Percentiles rank a stretch among this genome's conserved stretches.
These are phyloP conservation scores for Lactifluus hygrophoroides DNA, from an alignment of 768 basidiomycete genomes.

Conservation along the genomic window DNA sequence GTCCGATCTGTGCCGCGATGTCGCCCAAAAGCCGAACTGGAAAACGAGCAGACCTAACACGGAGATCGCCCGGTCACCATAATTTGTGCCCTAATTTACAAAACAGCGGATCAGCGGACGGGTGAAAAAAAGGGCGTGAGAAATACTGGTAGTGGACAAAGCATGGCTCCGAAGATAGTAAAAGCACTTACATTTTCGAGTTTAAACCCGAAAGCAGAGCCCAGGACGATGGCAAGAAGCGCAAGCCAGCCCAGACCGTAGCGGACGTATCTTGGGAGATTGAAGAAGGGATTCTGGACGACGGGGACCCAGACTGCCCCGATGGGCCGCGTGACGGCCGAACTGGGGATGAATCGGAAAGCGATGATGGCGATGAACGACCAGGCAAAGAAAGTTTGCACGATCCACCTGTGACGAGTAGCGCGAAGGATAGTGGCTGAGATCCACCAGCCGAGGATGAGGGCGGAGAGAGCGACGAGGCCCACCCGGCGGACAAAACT, in stretches of 20 bases:
- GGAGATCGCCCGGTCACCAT: conserved; percentile 74
- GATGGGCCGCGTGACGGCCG: conserved; percentile 62
- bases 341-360: conserved; percentile 76
- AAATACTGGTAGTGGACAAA: too few relatives aligned
- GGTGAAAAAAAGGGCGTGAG: background rate
- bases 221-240: conserved; percentile 70
- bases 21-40: conserved; percentile 64
- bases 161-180: background rate
- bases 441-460: conserved; percentile 84
- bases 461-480: conserved; percentile 42
- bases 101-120: conserved; percentile 1
- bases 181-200: conserved; percentile 39
- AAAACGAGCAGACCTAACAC: conserved; percentile 74
- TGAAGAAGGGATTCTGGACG: conserved; percentile 62
- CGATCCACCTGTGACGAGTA: conserved; percentile 76
- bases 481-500: conserved; percentile 27
- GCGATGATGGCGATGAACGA: conserved; percentile 70
- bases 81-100: conserved; percentile 44
- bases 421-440: conserved; percentile 57
- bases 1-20: conserved; percentile 51
- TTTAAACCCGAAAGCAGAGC: conserved; percentile 79
- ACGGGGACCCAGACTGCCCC: conserved; percentile 58
- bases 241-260: conserved; percentile 67
- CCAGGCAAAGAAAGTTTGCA: conserved; percentile 79
- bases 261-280: conserved; percentile 41